Percentiles rank a stretch among this genome's conserved stretches.
These are phyloP conservation scores for Amylostereum areolatum DNA, from an alignment of 1,284 basidiomycete genomes.

Conservation along the genomic window DNA sequence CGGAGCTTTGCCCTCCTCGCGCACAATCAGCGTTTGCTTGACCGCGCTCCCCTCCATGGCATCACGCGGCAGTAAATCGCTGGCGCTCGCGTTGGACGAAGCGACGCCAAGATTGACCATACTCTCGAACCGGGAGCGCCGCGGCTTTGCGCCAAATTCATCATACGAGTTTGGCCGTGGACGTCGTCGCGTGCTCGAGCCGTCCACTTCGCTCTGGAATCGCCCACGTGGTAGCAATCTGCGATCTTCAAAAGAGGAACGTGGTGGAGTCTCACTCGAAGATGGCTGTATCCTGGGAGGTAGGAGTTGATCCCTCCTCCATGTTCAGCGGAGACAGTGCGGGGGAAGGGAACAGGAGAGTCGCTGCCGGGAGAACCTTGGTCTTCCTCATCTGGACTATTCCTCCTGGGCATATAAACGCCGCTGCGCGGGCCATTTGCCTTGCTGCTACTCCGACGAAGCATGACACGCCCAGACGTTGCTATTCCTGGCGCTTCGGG, in stretches of 20 bases:
- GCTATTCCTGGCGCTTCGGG: constrained; percentile 37
- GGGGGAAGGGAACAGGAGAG: constrained; percentile 57
- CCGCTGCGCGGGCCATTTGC: constrained; percentile 37
- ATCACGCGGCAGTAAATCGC: constrained; percentile 57
- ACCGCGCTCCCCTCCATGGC: constrained; percentile 59
- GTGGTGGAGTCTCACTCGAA: constrained; percentile 13
- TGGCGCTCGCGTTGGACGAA: constrained; percentile 49
- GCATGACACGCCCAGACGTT: constrained; percentile 39
- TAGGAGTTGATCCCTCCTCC: constrained; percentile 24
- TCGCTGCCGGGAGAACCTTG: constrained; percentile 22
- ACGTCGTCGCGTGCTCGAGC: constrained; percentile 39
- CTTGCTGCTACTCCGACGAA: constrained; percentile 53
- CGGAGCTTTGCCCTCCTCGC: constrained; percentile 74
- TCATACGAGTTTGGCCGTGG: constrained; percentile 64
- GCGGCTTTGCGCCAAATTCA: constrained; percentile 46
- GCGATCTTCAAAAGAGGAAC: constrained; percentile 26
- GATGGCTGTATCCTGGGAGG: constrained; percentile 16
- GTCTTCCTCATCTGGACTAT: constrained; percentile 14
- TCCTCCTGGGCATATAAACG: constrained; percentile 38
- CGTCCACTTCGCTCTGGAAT: constrained; percentile 68
- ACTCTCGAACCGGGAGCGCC: constrained; percentile 59
- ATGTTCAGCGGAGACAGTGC: constrained; percentile 44
- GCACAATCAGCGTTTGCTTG: constrained; percentile 73
- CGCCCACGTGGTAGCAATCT: constrained; percentile 51
- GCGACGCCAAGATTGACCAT: constrained; percentile 56